phyloP scores from a whole-genome alignment of 2,329 filamentous ascomycete genomes.

The Penicillium griseofulvum region DNA sequence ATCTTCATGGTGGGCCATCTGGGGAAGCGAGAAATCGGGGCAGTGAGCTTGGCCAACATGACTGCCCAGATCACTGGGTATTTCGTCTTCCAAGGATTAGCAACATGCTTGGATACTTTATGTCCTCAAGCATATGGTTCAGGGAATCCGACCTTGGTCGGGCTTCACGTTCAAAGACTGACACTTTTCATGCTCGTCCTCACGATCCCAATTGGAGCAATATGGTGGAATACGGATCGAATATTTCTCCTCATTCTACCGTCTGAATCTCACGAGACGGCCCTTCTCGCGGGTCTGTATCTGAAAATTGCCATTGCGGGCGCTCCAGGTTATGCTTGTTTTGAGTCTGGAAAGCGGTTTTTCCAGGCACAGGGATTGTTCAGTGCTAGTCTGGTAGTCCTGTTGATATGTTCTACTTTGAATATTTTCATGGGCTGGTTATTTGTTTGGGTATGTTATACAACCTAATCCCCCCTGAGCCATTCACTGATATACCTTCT shows the following conservation, averaged over 20 bases:
- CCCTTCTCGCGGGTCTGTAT: conserved; percentile 66
- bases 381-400: conserved; percentile 71
- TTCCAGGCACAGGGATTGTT: conserved; percentile 81
- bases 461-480: background rate
- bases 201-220: conserved; percentile 64
- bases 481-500: background rate
- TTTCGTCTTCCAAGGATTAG: conserved; percentile 73
- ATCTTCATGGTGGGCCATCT: conserved; percentile 73
- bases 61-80: conserved; percentile 72
- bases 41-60: conserved; percentile 67
- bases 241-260: conserved; percentile 66
- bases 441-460: conserved; percentile 62
- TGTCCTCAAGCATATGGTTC: conserved; percentile 89
- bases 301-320: conserved; percentile 65
- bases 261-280: conserved; percentile 58
- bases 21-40: conserved; percentile 64
- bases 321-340: conserved; percentile 68
- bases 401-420: conserved; percentile 73
- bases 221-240: conserved; percentile 65
- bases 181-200: conserved; percentile 68
- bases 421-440: conserved; percentile 75
- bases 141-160: conserved; percentile 80
- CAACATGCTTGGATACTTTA: conserved; percentile 82
- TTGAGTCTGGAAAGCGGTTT: conserved; percentile 75
- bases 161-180: conserved; percentile 75